Conservation (phyloP, 2,329 filamentous ascomycete species). For the Pseudocercospora crystallina region DNA sequence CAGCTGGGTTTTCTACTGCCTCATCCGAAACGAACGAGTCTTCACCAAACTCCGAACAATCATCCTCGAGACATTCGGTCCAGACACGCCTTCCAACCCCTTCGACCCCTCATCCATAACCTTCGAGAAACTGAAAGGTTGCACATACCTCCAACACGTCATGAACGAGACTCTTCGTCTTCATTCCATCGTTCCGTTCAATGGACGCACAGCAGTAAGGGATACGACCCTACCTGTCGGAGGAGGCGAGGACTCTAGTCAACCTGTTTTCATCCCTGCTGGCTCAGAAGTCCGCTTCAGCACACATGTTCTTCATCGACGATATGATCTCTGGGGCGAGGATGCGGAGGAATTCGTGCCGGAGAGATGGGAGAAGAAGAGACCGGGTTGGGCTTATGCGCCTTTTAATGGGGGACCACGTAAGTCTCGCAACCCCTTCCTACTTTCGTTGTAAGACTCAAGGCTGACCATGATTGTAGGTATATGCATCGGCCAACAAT, state of each 20-base stretch:
- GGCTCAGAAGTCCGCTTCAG: slow-evolving; percentile 62
- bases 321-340: slow-evolving; percentile 32
- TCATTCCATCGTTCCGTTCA: slow-evolving; percentile 60
- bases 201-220: slow-evolving; percentile 54
- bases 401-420: slow-evolving; percentile 41
- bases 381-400: slow-evolving; percentile 16
- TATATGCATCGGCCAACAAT: slow-evolving; percentile 49
- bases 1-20: slow-evolving; percentile 45
- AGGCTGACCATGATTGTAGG: too few species aligned
- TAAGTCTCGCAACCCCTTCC: too few species aligned
- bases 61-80: slow-evolving; percentile 44
- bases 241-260: slow-evolving; percentile 50
- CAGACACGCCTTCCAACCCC: too few species aligned
- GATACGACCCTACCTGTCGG: slow-evolving; percentile 73
- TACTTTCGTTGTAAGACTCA: too few species aligned
- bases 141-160: slow-evolving; percentile 42
- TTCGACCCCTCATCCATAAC: slow-evolving; percentile 45
- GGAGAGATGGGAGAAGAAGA: slow-evolving; percentile 35
- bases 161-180: slow-evolving; percentile 12
- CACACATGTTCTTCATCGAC: slow-evolving; percentile 39
- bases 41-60: slow-evolving; percentile 51
- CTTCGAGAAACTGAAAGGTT: slow-evolving; percentile 62
- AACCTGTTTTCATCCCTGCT: slow-evolving; percentile 50
- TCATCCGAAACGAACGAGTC: slow-evolving; percentile 49
- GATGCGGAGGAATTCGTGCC: slow-evolving; percentile 35